Conservation (phyloP, 148 eudicot species). For the Fagopyrum tataricum region DNA sequence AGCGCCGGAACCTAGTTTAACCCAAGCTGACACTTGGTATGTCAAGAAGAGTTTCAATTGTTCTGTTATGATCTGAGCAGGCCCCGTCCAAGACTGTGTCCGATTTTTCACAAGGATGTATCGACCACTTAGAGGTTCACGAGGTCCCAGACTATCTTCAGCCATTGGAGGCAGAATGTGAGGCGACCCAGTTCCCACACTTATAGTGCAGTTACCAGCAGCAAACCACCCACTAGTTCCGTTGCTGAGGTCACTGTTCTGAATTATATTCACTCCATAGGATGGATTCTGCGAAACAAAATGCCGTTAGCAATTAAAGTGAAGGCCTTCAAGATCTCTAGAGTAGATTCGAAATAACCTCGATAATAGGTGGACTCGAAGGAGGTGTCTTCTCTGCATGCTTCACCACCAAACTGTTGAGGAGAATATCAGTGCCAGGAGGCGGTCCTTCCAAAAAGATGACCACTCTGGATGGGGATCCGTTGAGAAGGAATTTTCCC, state of each 20-base stretch:
- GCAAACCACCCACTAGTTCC: constrained; percentile 77
- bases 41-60: constrained; percentile 67
- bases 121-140: constrained; percentile 60
- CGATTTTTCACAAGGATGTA: constrained; percentile 70
- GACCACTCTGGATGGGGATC: constrained; percentile 57
- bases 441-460: constrained; percentile 91
- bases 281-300: constrained; percentile 36
- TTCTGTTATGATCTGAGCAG: constrained; percentile 88
- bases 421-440: constrained; percentile 81
- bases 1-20: constrained; percentile 51
- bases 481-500: constrained; percentile 78
- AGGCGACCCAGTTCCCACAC: constrained; percentile 61
- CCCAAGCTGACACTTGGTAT: constrained; percentile 95
- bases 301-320: background rate
- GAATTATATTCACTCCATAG: constrained; percentile 67
- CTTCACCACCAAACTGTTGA: constrained; percentile 59
- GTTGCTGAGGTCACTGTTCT: constrained; percentile 61
- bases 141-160: constrained; percentile 51
- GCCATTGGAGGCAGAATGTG: constrained; percentile 90
- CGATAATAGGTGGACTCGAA: constrained; percentile 62
- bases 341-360: constrained; percentile 32
- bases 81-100: constrained; percentile 96
- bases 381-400: constrained; percentile 82
- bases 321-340: background rate
- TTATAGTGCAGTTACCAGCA: constrained; percentile 73